phyloP scores from a whole-genome alignment of 352 stramenopile genomes.

The Pythium sp. region DNA sequence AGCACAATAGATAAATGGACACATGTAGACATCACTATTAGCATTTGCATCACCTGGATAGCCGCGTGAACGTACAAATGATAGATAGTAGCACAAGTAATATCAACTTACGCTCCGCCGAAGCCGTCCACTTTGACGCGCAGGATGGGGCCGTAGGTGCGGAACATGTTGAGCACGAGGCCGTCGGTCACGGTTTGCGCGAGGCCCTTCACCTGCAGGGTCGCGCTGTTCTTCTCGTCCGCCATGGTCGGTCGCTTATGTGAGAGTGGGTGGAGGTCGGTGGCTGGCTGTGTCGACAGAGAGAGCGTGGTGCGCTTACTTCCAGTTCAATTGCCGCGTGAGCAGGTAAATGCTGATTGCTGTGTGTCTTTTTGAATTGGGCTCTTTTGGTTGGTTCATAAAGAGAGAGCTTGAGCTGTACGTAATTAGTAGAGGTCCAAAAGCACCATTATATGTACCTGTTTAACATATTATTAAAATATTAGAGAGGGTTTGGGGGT shows the following conservation, averaged over 20 bases:
- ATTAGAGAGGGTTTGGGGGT: not conserved
- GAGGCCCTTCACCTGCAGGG: slow-evolving; percentile 53
- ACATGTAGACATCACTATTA: not conserved
- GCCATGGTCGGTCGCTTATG: not conserved
- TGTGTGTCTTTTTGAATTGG: not conserved
- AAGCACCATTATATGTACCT: not conserved
- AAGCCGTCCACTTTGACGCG: slow-evolving; percentile 42
- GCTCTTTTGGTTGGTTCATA: slow-evolving; percentile 14
- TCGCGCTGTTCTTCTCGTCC: slow-evolving; percentile 16
- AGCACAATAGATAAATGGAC: not conserved
- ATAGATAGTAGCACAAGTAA: not conserved
- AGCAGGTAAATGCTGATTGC: not conserved
- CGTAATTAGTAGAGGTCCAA: not conserved
- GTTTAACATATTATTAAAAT: not conserved
- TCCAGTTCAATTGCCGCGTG: not conserved
- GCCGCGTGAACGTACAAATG: not conserved
- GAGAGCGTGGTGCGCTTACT: not conserved
- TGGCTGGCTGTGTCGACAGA: not conserved
- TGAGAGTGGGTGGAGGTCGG: not conserved
- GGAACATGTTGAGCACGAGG: slow-evolving; percentile 56
- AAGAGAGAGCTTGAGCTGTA: not conserved
- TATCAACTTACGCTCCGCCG: slow-evolving; percentile 52
- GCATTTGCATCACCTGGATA: not conserved
- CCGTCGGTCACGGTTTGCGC: slow-evolving; percentile 29
- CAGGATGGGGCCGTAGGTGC: slow-evolving; percentile 51